Evolutionary conservation across 129 eudicot species (phyloP).

Genomic region (Logfia minima): DNA sequence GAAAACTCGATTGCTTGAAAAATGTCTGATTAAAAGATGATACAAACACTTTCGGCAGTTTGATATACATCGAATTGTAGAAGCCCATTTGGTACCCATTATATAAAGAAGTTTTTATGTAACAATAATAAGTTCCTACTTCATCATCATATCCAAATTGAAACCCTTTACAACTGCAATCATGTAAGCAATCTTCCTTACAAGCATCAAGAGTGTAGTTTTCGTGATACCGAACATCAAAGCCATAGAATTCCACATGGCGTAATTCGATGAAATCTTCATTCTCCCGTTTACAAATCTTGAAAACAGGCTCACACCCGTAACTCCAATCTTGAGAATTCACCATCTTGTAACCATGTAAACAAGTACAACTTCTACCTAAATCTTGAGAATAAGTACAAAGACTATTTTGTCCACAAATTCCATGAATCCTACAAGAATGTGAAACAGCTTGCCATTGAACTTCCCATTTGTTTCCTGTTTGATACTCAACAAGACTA

Average conservation of each 20-base stretch:
- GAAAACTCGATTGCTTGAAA: background rate
- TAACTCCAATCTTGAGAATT: conserved; percentile 39
- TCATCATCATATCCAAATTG: conserved; percentile 26
- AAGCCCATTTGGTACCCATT: conserved; percentile 34
- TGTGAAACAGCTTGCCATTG: conserved; percentile 44
- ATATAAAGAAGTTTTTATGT: conserved; percentile 19
- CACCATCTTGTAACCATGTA: conserved; percentile 46
- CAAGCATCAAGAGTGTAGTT: conserved; percentile 31
- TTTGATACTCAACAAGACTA: conserved; percentile 27
- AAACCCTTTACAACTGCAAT: conserved; percentile 35
- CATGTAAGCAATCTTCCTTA: conserved; percentile 27
- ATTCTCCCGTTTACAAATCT: conserved; percentile 8
- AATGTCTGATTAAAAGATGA: conserved; percentile 2
- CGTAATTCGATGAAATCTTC: conserved; percentile 28
- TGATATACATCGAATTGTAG: conserved; percentile 27
- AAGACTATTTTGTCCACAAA: conserved; percentile 45
- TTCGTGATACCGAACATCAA: conserved; percentile 3
- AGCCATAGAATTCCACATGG: conserved; percentile 22
- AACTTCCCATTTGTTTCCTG: conserved; percentile 25
- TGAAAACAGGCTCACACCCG: conserved; percentile 44
- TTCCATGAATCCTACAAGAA: conserved; percentile 39
- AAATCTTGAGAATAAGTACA: conserved; percentile 25
- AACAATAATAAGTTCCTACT: conserved; percentile 30
- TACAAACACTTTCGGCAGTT: conserved; percentile 23
- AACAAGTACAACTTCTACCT: conserved; percentile 40